phyloP scores from a whole-genome alignment of 352 stramenopile species.

The Phytophthora meadii region DNA sequence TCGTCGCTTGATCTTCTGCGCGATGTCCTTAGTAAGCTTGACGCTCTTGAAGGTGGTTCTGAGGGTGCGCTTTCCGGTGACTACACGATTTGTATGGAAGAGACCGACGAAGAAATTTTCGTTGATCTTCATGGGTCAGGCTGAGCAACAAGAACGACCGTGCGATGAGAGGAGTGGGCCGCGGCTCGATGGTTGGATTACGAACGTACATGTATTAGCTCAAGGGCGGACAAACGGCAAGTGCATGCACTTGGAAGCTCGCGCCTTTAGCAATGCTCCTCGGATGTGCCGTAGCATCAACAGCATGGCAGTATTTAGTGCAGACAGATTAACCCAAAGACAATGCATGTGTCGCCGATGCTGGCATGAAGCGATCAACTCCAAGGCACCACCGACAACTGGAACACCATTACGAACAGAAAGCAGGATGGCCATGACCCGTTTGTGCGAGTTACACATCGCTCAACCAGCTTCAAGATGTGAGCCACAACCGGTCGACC shows the following conservation, averaged over 20 bases:
- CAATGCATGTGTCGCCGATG: slow-evolving; percentile 6
- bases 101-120: slow-evolving; percentile 27
- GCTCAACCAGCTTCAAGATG: slow-evolving; percentile 16
- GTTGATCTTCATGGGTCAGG: slow-evolving; percentile 7
- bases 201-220: no score
- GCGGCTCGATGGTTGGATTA: slow-evolving; percentile 4
- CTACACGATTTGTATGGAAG: slow-evolving; percentile 22
- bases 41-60: slow-evolving; percentile 14
- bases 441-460: slow-evolving; percentile 15
- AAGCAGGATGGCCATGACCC: neutral
- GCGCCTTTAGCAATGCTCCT: slow-evolving; percentile 29
- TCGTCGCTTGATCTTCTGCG: slow-evolving; percentile 34
- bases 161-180: slow-evolving; percentile 6
- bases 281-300: slow-evolving; percentile 14
- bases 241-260: slow-evolving; percentile 14
- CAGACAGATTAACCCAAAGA: slow-evolving; percentile 20
- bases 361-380: slow-evolving; percentile 3
- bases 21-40: slow-evolving; percentile 20
- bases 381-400: neutral
- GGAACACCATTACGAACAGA: slow-evolving; percentile 8
- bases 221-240: slow-evolving; percentile 15
- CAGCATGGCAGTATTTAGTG: slow-evolving; percentile 24
- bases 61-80: slow-evolving; percentile 15
- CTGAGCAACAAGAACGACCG: slow-evolving; percentile 9
- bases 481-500: slow-evolving; percentile 15